Percentiles rank a stretch among this genome's conserved stretches.
Evolutionary conservation across 2,329 filamentous ascomycete genomes (phyloP).

Genomic region (Colletotrichum euphorbiae): DNA sequence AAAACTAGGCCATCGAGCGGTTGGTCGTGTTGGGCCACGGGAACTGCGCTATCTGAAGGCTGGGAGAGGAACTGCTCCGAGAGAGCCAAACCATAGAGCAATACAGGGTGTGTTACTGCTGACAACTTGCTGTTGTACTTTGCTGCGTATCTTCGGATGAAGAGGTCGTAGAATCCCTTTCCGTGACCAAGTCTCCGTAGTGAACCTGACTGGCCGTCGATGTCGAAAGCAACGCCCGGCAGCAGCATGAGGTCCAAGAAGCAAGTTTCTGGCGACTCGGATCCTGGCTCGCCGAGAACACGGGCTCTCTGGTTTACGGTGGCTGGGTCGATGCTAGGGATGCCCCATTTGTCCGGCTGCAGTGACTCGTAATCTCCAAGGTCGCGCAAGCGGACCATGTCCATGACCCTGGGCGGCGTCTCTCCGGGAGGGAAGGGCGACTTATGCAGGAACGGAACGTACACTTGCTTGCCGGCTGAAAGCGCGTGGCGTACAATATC

Average conservation of each 20-base stretch:
- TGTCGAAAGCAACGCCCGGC: conserved; percentile 93
- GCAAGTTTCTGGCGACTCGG: conserved; percentile 48
- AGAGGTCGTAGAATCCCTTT: conserved; percentile 97
- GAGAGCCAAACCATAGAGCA: conserved; percentile 82
- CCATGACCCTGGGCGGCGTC: conserved; percentile 81
- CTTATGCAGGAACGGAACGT: conserved; percentile 88
- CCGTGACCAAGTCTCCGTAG: conserved; percentile 90
- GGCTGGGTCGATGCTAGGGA: conserved; percentile 81
- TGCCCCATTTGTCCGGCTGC: conserved; percentile 87
- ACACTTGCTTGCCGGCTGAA: conserved; percentile 82
- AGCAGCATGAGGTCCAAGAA: conserved; percentile 86
- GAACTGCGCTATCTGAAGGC: conserved; percentile 72
- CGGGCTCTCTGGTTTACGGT: conserved; percentile 76
- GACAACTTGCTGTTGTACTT: conserved; percentile 45
- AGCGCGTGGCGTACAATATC: conserved; percentile 86
- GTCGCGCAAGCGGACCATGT: conserved; percentile 86
- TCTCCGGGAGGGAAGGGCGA: conserved; percentile 57
- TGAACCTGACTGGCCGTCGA: conserved; percentile 60
- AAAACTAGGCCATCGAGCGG: conserved; percentile 81
- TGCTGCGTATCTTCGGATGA: conserved; percentile 78
- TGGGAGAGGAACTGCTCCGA: conserved; percentile 81
- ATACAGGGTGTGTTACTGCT: conserved; percentile 52
- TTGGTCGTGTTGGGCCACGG: conserved; percentile 81
- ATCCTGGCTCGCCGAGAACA: conserved; percentile 74
- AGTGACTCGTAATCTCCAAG: conserved; percentile 83